Evolutionary conservation across 208 protist species (phyloP), one percentile per base, ranked within the genome.

Genomic region (Trypanosoma boissoni): DNA sequence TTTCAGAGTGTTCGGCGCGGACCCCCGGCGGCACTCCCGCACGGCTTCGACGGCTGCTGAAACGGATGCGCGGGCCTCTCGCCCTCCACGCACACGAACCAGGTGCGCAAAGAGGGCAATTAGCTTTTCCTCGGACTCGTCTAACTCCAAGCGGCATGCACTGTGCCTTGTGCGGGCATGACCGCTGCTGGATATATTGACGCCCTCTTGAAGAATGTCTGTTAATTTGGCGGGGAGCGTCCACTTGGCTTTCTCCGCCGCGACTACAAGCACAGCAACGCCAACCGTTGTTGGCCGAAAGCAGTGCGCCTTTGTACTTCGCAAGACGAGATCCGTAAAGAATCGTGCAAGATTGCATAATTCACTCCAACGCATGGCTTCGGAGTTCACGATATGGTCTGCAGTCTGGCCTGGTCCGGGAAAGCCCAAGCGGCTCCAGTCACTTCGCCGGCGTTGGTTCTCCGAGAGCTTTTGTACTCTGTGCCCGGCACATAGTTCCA

Each of bases 401-500:
- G 18, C 1, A 20, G 9, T 21, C 28, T 14, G 18, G n/a, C n/a
- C n/a, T 55, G 41, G 23, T 67, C 43, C 36, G 16, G 3, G 32
- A 48, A 53, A 3, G 23, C 9, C 34, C 53, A 49, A 69, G 26
- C 54, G 34, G 8, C 26, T 50, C 27, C 44, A 28, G 12, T 61
- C 48, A 36, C 37, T 41, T 21, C 23, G 5, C 8, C 64, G 64
- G 58, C 71, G 55, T 31, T 52, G 62, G 6, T 41, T 46, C 18
- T 75, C 76, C 42, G 63, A 20, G 20, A 52, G 53, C 27, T 53
- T 45, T 41, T 70, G 58, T 29, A 77, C 62, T 27, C 24, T 54
- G 42, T 76, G 65, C 23, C 76, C 73, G 41, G 65, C 64, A 27
- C 57, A 73, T 20, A 88, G 51, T 60, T 78, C 59, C 3, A 90